Evolutionary conservation across 106 monocot species (phyloP), one percentile per base, ranked within the genome.

Genomic region (Narthecium ossifragum): DNA sequence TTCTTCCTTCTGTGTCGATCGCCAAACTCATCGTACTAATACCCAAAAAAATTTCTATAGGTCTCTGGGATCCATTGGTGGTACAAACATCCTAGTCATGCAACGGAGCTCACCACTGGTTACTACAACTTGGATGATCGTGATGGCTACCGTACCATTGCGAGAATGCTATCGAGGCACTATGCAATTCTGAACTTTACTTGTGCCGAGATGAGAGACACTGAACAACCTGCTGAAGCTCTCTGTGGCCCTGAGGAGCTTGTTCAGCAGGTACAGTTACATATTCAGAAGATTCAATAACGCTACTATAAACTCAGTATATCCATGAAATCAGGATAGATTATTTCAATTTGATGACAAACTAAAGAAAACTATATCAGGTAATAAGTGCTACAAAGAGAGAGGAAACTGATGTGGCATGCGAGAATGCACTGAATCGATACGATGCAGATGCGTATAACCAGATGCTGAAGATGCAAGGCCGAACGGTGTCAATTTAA

Each of bases 41-140:
- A n/a, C n/a, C n/a, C n/a, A n/a, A n/a, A n/a, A n/a, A n/a, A n/a
- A n/a, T n/a, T n/a, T n/a, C n/a, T n/a, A n/a, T 55, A 84, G 84
- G 71, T 79, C 30, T 68, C 85, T n/a, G 85, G 85, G 26, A 73
- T 85, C 4, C 80, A 85, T 59, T 80, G 85, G 85, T 79, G 75
- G 75, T 85, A 80, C 51, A 69, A 38, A 8, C 64, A 36, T 56
- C 54, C 48, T 7, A 69, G 46, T 26, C 85, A 85, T 45, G 85
- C 85, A 26, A 75, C 85, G 11, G 85, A 85, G 73, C 73, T 85
- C 11, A 85, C 80, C 2, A 64, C 80, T 15, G 85, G 80, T 15
- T 80, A 85, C 60, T 85, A 85, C 52, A 76, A 80, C 63, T 57
- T 77, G 27, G 30, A 57, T 9, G 17, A 47, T n/a, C 57, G 74